Conservation (phyloP, 768 basidiomycete species). For the Mrakia hoshinonis region DNA sequence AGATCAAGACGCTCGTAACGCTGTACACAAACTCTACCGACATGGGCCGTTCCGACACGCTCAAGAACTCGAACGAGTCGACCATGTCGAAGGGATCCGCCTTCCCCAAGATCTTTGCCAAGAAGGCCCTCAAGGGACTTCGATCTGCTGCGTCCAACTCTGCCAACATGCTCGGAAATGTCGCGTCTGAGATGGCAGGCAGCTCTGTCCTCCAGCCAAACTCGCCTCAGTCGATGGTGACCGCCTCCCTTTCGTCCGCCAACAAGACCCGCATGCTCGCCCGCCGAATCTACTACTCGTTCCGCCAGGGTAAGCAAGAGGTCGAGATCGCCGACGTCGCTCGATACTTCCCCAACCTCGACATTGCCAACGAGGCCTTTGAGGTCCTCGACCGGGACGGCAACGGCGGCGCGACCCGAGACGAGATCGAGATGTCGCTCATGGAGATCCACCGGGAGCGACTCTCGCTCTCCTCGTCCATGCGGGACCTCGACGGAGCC, state of each 20-base stretch:
- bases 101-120: conserved; percentile 56
- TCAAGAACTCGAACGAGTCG: conserved; percentile 43
- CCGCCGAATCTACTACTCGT: conserved; percentile 76
- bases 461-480: conserved; percentile 69
- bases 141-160: conserved; percentile 33
- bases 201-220: conserved; percentile 80
- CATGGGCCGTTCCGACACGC: conserved; percentile 55
- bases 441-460: conserved; percentile 78
- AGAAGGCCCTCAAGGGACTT: conserved; percentile 57
- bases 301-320: conserved; percentile 54
- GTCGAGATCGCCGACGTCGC: conserved; percentile 62
- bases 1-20: conserved; percentile 58
- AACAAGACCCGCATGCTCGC: conserved; percentile 77
- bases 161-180: conserved; percentile 48
- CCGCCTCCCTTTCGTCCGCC: conserved; percentile 64
- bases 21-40: conserved; percentile 73
- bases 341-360: conserved; percentile 57
- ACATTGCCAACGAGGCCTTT: conserved; percentile 50
- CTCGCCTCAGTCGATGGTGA: conserved; percentile 54
- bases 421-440: conserved; percentile 64
- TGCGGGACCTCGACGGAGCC: conserved; percentile 83
- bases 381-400: conserved; percentile 45
- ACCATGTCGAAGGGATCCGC: conserved; percentile 42
- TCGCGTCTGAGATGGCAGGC: conserved; percentile 52
- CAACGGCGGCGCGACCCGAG: conserved; percentile 47